Evolutionary conservation across 1,284 basidiomycete genomes (phyloP).

Genomic region (Puccinia coronata): DNA sequence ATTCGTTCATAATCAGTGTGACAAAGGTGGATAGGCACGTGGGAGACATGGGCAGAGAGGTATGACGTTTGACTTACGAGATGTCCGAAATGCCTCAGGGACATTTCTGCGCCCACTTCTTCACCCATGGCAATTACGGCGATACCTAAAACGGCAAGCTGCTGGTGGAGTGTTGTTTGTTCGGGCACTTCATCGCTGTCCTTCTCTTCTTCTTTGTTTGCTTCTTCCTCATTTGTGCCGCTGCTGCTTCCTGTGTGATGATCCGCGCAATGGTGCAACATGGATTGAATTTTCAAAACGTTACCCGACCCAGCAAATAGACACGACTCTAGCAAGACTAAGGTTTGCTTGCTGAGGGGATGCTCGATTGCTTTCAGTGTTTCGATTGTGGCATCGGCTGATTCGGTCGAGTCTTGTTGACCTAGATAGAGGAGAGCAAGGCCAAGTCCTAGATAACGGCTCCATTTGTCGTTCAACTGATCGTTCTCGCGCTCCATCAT

Average conservation of each 20-base stretch:
- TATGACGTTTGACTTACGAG: conserved; percentile 59
- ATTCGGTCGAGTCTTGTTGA: conserved; percentile 70
- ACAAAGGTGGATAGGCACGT: background rate
- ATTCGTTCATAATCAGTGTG: background rate
- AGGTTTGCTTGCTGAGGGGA: conserved; percentile 83
- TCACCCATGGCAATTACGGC: conserved; percentile 97
- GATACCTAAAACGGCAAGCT: conserved; percentile 91
- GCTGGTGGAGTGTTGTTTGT: conserved; percentile 81
- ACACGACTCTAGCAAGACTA: conserved; percentile 90
- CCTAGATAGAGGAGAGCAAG: conserved; percentile 82
- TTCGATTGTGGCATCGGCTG: conserved; percentile 88
- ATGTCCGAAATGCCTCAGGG: conserved; percentile 88
- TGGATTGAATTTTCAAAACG: conserved; percentile 87
- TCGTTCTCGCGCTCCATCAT: conserved; percentile 83
- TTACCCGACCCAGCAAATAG: conserved; percentile 95
- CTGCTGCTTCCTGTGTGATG: conserved; percentile 61
- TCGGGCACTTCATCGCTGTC: conserved; percentile 65
- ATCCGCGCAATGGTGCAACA: conserved; percentile 92
- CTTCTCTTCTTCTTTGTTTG: conserved; percentile 54
- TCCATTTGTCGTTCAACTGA: conserved; percentile 86
- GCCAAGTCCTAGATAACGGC: conserved; percentile 84
- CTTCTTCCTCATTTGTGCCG: conserved; percentile 49
- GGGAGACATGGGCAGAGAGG: too few species aligned
- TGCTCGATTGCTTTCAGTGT: conserved; percentile 94
- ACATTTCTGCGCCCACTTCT: conserved; percentile 97